Percentiles rank a stretch among this genome's conserved stretches.
phyloP scores from a whole-genome alignment of 352 stramenopile species.

The Globisporangium solare region DNA sequence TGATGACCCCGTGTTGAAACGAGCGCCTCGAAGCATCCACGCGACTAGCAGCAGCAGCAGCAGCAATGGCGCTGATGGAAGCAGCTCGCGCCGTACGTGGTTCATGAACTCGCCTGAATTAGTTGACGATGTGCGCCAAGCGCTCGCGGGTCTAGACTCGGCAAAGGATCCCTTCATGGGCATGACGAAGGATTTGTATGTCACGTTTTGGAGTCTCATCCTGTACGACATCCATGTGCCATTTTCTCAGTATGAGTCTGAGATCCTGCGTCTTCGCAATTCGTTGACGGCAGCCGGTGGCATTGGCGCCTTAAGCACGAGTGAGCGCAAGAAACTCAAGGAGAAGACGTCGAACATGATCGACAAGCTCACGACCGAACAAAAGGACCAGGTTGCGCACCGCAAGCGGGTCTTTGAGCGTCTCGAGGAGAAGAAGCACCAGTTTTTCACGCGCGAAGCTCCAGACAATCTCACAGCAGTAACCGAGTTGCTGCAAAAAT shows the following conservation, averaged over 20 bases:
- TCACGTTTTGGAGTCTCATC: slow-evolving; percentile 83
- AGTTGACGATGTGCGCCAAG: too few relatives aligned
- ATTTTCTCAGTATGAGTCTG: slow-evolving; percentile 80
- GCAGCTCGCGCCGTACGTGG: background rate
- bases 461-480: slow-evolving; percentile 44
- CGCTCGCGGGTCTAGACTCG: background rate
- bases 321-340: slow-evolving; percentile 78
- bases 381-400: slow-evolving; percentile 83
- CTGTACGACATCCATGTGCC: slow-evolving; percentile 87
- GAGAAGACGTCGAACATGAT: slow-evolving; percentile 77
- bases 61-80: slow-evolving; percentile 9
- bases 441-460: slow-evolving; percentile 50
- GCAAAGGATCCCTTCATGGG: slow-evolving; percentile 48
- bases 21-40: slow-evolving; percentile 41
- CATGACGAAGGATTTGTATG: slow-evolving; percentile 73
- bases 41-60: slow-evolving; percentile 9
- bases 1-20: slow-evolving; percentile 63
- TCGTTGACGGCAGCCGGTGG: slow-evolving; percentile 38
- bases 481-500: slow-evolving; percentile 73
- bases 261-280: slow-evolving; percentile 70
- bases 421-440: slow-evolving; percentile 63
- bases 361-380: slow-evolving; percentile 77
- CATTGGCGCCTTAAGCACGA: slow-evolving; percentile 26
- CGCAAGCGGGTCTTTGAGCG: slow-evolving; percentile 81
- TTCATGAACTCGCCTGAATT: too few relatives aligned